Conservation (phyloP, 768 basidiomycete genomes). For the Lyophyllum atratum region DNA sequence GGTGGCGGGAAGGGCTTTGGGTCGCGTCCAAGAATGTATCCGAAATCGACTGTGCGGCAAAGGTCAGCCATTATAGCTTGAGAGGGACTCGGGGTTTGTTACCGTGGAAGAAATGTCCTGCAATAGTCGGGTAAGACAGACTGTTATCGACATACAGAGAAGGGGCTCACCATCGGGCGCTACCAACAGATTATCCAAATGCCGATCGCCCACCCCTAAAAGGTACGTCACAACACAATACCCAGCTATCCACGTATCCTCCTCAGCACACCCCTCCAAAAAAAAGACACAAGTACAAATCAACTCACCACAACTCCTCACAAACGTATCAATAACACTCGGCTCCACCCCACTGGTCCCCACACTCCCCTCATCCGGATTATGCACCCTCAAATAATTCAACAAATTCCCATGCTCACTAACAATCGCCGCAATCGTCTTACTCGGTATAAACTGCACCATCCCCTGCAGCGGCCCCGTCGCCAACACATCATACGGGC, state of each 20-base stretch:
- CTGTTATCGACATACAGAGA: neutral
- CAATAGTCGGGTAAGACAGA: neutral
- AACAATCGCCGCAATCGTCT: conserved; percentile 92
- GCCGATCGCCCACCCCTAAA: conserved; percentile 95
- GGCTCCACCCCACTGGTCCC: conserved; percentile 96
- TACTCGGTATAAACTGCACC: conserved; percentile 95
- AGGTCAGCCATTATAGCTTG: neutral
- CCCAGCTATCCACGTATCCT: conserved; percentile 62
- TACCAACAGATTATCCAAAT: conserved; percentile 92
- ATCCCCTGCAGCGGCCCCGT: conserved; percentile 93
- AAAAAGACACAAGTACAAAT: neutral
- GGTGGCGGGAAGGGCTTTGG: conserved; percentile 98
- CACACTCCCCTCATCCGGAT: conserved; percentile 94
- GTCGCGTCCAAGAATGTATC: conserved; percentile 96
- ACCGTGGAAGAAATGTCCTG: conserved; percentile 97
- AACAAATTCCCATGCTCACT: conserved; percentile 88
- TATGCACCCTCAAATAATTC: conserved; percentile 82
- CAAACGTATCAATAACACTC: conserved; percentile 92
- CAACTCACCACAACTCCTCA: conserved; percentile 91
- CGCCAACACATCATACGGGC: conserved; percentile 90
- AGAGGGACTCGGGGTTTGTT: conserved; percentile 11
- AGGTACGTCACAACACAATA: conserved; percentile 98
- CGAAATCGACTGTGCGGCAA: conserved; percentile 80
- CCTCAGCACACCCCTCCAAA: conserved; percentile 6
- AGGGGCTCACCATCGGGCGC: conserved; percentile 76